Conservation (phyloP, 2,329 filamentous ascomycete species). For the Clonostachys rosea region DNA sequence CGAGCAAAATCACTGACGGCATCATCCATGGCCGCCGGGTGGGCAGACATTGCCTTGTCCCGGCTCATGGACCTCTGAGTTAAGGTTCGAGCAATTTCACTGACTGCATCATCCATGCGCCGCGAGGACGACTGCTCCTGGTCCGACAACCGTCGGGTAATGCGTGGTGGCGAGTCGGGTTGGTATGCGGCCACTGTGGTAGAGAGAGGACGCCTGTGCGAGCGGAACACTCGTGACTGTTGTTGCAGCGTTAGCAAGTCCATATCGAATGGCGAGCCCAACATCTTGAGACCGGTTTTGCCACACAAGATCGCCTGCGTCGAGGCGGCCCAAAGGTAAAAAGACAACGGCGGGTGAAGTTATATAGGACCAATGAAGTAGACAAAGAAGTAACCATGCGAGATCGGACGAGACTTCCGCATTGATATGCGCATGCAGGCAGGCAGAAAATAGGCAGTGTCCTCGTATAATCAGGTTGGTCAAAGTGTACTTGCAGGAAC, state of each 20-base stretch:
- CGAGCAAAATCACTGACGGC: no score
- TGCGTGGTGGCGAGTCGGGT: conserved; percentile 42
- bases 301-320: no score
- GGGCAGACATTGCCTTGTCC: background rate
- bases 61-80: background rate
- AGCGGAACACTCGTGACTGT: conserved; percentile 43
- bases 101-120: conserved; percentile 37
- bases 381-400: no score
- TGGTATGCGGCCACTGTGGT: conserved; percentile 42
- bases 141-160: conserved; percentile 51
- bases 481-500: no score
- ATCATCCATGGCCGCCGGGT: conserved; percentile 1
- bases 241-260: background rate
- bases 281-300: background rate
- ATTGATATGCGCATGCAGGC: no score
- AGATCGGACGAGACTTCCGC: no score
- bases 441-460: no score
- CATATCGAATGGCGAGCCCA: background rate
- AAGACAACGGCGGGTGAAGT: background rate
- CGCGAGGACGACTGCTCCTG: conserved; percentile 39
- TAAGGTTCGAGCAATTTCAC: conserved; percentile 13
- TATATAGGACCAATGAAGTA: background rate
- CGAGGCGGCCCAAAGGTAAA: no score
- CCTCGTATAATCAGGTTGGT: no score
- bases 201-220: conserved; percentile 49